Evolutionary conservation across 208 protist genomes (phyloP), one percentile per base, ranked within the genome.

Genomic region (Balamuthia mandrillaris): DNA sequence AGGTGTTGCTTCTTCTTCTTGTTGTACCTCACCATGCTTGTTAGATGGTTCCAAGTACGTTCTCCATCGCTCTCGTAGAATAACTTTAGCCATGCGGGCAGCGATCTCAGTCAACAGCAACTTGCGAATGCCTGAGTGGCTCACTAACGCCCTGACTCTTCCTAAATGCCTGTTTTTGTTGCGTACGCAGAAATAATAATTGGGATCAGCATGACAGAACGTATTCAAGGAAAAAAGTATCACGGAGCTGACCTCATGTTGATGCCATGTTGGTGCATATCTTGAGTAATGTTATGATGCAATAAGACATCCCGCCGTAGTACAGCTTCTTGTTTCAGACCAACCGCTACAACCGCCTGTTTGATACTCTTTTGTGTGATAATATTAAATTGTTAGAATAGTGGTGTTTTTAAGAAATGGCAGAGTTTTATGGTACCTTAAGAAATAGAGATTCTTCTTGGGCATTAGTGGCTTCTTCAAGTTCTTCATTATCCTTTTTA

Each of bases 101-200:
- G 60, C 72, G 35, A 81, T 81, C 37, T 81, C 72, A 10, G 72
- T 81, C 7, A 81, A 33, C 9, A 81, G 72, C 21, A 45, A 81
- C n/a, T 39, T 81, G 3, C 72, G 72, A 6, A 81, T 9, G 18
- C 72, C 72, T 31, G 27, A 27, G 45, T 81, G 49, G 1, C 47
- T 29, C 45, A 81, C 72, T 10, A 81, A 39, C 24, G 72, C 72
- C 16, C 72, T 42, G 31, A 81, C 72, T 27, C 72, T 14, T 29
- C 27, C 4, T 29, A 29, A 9, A 61, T 21, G 3, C 31, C 33
- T 21, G 18, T 12, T 33, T 18, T 72, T 41, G 63, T 33, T 41
- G 3, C 18, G 44, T 41, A 5, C 12, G 7, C 63, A 70, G 5
- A 70, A 14, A 70, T 24, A 45, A n/a, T 4, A 2, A 35, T 24